Evolutionary conservation across 306 rosid species (phyloP).

Genomic region (Arachis stenosperma): DNA sequence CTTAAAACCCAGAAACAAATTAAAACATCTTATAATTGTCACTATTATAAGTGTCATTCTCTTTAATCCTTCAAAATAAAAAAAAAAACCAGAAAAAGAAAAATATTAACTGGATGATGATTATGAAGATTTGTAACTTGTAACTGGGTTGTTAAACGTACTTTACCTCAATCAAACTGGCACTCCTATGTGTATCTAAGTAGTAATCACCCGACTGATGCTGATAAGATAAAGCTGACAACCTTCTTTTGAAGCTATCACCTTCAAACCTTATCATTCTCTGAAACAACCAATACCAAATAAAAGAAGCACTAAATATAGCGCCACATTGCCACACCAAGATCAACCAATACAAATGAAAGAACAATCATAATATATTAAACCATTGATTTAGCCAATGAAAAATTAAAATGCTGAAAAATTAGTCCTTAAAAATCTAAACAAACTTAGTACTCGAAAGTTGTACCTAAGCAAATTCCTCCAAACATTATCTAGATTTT

Average conservation of each 20-base stretch:
- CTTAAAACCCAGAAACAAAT: neutral
- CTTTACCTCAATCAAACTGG: conserved; percentile 66
- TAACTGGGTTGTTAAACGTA: neutral
- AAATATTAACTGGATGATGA: neutral
- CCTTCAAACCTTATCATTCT: conserved; percentile 54
- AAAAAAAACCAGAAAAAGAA: conserved; percentile 17
- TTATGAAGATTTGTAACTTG: conserved; percentile 20
- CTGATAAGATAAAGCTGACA: conserved; percentile 52
- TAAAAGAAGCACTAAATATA: conserved; percentile 4
- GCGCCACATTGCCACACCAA: conserved; percentile 1
- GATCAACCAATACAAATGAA: neutral
- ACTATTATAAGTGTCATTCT: conserved; percentile 27
- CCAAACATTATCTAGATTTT: too few relatives aligned
- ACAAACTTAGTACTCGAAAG: too few relatives aligned
- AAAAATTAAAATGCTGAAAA: too few relatives aligned
- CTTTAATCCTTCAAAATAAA: conserved; percentile 19
- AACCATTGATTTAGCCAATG: too few relatives aligned
- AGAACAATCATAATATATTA: neutral
- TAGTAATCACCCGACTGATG: conserved; percentile 42
- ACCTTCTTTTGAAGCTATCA: conserved; percentile 57
- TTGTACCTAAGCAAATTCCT: too few relatives aligned
- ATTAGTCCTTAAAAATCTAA: too few relatives aligned
- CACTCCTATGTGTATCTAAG: conserved; percentile 48
- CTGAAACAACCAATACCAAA: conserved; percentile 44
- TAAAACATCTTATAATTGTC: conserved; percentile 10